Evolutionary conservation across 140 eudicot genomes (phyloP).

Genomic region (Bidens hawaiensis): DNA sequence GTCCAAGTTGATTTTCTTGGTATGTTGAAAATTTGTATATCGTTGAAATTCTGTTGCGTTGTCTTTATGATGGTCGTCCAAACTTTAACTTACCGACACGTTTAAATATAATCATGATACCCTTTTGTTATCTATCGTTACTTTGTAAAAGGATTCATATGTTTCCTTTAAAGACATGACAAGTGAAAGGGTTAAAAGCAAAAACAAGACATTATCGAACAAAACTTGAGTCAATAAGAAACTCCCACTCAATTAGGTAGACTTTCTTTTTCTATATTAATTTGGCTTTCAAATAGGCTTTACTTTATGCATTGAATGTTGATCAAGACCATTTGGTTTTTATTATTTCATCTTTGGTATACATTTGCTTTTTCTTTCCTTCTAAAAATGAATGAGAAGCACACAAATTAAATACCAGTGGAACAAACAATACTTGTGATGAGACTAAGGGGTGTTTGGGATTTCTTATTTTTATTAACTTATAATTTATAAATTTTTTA

Average conservation of each 20-base stretch:
- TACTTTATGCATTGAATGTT: conserved; percentile 1
- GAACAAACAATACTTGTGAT: too few relatives aligned
- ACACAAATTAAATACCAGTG: too few relatives aligned
- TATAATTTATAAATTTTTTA: too few relatives aligned
- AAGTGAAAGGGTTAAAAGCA: conserved; percentile 15
- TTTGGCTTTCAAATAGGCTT: conserved; percentile 11
- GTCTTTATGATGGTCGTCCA: background rate
- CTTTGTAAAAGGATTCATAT: background rate
- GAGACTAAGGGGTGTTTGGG: too few relatives aligned
- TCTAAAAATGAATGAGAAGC: background rate
- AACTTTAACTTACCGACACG: background rate
- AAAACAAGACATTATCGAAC: conserved; percentile 10
- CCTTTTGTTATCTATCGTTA: background rate
- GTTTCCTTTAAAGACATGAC: conserved; percentile 14
- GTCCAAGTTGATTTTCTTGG: background rate
- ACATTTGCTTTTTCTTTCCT: background rate
- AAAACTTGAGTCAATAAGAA: conserved; percentile 26
- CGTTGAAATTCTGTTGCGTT: background rate
- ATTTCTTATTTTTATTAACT: too few relatives aligned
- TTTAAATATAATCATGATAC: conserved; percentile 1
- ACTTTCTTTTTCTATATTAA: conserved; percentile 19
- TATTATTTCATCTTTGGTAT: background rate
- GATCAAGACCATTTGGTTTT: background rate
- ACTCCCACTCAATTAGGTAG: conserved; percentile 20
- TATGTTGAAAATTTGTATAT: background rate